phyloP scores from a whole-genome alignment of 2,329 filamentous ascomycete species.

The Fusarium sp. region DNA sequence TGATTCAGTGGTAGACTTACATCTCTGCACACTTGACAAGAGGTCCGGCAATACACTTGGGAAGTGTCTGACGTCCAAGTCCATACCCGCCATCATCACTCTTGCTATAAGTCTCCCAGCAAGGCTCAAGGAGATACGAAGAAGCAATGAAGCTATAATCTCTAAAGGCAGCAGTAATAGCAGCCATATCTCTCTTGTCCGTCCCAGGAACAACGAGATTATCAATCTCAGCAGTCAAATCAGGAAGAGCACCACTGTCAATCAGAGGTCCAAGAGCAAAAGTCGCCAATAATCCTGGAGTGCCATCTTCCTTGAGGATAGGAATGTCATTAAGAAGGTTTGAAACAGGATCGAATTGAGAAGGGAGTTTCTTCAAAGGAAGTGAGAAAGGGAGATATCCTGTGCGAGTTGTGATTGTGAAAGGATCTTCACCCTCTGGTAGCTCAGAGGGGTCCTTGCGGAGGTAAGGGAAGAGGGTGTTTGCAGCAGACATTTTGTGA shows the following conservation, averaged over 20 bases:
- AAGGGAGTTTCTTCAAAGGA: slow-evolving; percentile 24
- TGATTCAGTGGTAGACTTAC: background rate
- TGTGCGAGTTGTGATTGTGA: slow-evolving; percentile 33
- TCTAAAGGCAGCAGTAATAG: slow-evolving; percentile 27
- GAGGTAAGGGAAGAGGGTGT: slow-evolving; percentile 33
- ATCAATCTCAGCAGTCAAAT: slow-evolving; percentile 31
- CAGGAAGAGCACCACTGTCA: slow-evolving; percentile 25
- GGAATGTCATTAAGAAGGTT: slow-evolving; percentile 29
- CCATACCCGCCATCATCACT: slow-evolving; percentile 21
- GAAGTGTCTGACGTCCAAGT: slow-evolving; percentile 25
- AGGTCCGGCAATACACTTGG: slow-evolving; percentile 32
- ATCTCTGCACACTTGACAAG: slow-evolving; percentile 34
- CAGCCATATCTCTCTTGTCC: slow-evolving; percentile 28
- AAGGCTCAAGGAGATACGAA: slow-evolving; percentile 28
- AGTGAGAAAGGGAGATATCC: slow-evolving; percentile 30
- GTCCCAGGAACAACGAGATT: slow-evolving; percentile 24
- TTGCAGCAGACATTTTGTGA: slow-evolving; percentile 30
- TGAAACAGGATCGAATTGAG: slow-evolving; percentile 29
- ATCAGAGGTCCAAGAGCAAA: slow-evolving; percentile 29
- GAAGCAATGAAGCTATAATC: slow-evolving; percentile 34
- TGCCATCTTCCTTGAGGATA: slow-evolving; percentile 30
- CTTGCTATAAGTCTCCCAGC: slow-evolving; percentile 32
- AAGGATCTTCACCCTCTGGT: slow-evolving; percentile 29
- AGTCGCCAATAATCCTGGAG: slow-evolving; percentile 20
- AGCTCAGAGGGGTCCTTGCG: slow-evolving; percentile 31